Base-by-base conservation (phyloP, 345 rosid species). In the Boechera stricta region DNA sequence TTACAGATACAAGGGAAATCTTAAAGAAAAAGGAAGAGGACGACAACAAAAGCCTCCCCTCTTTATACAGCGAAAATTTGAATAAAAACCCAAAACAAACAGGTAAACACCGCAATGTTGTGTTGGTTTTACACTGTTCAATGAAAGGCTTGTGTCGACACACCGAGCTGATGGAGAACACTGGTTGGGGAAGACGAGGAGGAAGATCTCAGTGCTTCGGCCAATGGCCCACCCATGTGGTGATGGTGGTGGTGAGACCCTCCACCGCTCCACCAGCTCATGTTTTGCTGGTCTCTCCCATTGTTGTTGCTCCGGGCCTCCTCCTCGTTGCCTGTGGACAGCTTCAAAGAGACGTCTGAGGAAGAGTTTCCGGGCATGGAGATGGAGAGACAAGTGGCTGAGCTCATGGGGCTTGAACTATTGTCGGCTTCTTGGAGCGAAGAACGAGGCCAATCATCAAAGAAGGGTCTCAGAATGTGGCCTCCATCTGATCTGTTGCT, bases 201-300 rank as follows among this genome's bases (percentile, higher is more conserved):
- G 1, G 96, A 86, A 1, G 97, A 90, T 55, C 97, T 79, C 57
- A 95, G 69, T 0, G 92, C 97, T 82, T 95, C 98, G 0, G 94
- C 99, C 0, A 95, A 84, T 0, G 99, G 99, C 48, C 99, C 98
- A 0, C 96, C 99, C 94, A 95, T 85, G 41, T 78, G 67, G 67
- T 77, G 63, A 52, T 78, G 68, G 13, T 78, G 54, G 39, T 51
- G 89, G 69, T 84, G 78, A 0, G 88, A n/a, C 2, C 84, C 80
- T 89, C 98, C 90, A 8, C 90, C 88, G 0, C 79, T 78, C 44
- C 82, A 84, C 87, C 94, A 88, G 62, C 86, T 87, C 80, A 87
- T 67, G 7, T 76, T 87, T 68, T 79, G 82, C 49, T 79, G 91
- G 69, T 80, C 89, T 75, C 90, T 81, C 39, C 48, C 84, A 5